Evolutionary conservation across 1,284 basidiomycete species (phyloP).

Genomic region (Ustilago hordei): DNA sequence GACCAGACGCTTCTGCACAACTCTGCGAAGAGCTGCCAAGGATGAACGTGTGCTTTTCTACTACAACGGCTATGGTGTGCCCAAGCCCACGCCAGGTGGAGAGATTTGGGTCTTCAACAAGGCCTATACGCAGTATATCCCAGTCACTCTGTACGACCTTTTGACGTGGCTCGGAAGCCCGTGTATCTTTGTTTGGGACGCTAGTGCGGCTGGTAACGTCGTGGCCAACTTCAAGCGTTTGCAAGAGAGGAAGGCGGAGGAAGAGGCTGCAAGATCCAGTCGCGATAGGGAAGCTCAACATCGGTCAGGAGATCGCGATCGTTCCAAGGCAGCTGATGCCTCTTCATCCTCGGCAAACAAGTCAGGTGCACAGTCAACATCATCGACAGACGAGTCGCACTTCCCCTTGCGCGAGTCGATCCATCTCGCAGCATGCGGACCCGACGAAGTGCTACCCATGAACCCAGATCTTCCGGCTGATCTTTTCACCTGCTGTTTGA

Average conservation of each 20-base stretch:
- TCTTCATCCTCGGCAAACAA: slow-evolving; percentile 19
- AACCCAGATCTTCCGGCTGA: slow-evolving; percentile 97
- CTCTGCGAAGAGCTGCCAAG: slow-evolving; percentile 86
- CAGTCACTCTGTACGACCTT: slow-evolving; percentile 91
- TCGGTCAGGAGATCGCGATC: slow-evolving; percentile 29
- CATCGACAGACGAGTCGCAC: slow-evolving; percentile 59
- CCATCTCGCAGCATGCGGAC: slow-evolving; percentile 93
- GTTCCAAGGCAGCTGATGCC: slow-evolving; percentile 19
- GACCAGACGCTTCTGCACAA: slow-evolving; percentile 87
- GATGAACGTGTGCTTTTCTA: slow-evolving; percentile 96
- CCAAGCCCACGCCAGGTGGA: slow-evolving; percentile 93
- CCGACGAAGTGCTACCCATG: slow-evolving; percentile 91
- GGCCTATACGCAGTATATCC: slow-evolving; percentile 98
- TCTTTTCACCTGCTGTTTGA: slow-evolving; percentile 96
- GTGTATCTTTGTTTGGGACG: slow-evolving; percentile 98
- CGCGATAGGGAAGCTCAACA: slow-evolving; percentile 69
- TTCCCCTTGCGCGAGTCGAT: slow-evolving; percentile 87
- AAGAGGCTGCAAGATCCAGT: slow-evolving; percentile 71
- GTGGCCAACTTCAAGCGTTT: slow-evolving; percentile 90
- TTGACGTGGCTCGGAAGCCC: slow-evolving; percentile 87
- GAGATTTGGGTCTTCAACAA: slow-evolving; percentile 99
- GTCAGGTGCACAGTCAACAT: slow-evolving; percentile 20
- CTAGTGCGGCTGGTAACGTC: slow-evolving; percentile 93
- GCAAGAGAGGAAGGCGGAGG: slow-evolving; percentile 85
- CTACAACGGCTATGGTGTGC: slow-evolving; percentile 98